Evolutionary conservation across 495 filamentous ascomycete species (phyloP).

Genomic region (Penicillium samsonianum): DNA sequence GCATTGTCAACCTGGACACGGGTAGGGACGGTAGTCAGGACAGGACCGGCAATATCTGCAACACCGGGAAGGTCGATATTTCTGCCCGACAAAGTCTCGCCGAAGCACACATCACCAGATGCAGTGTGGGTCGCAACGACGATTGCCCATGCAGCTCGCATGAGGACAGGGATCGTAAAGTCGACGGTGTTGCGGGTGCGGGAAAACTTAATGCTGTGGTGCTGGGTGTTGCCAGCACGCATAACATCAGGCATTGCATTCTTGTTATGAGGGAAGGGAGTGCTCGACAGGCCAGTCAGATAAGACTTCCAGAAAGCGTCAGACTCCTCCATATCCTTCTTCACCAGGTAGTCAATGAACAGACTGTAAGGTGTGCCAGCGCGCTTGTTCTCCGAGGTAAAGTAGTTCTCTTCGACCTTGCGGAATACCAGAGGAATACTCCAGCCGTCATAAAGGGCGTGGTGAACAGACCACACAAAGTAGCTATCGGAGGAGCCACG

Average conservation of each 20-base stretch:
- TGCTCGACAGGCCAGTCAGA: slow-evolving; percentile 30
- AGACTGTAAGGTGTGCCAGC: slow-evolving; percentile 36
- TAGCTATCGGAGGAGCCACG: slow-evolving; percentile 30
- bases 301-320: slow-evolving; percentile 50
- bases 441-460: slow-evolving; percentile 74
- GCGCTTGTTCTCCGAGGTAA: slow-evolving; percentile 9
- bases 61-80: slow-evolving; percentile 53
- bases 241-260: slow-evolving; percentile 27
- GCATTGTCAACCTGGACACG: slow-evolving; percentile 45
- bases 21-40: slow-evolving; percentile 54
- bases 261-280: slow-evolving; percentile 35
- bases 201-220: slow-evolving; percentile 27
- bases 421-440: slow-evolving; percentile 59
- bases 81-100: slow-evolving; percentile 56
- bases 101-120: slow-evolving; percentile 55
- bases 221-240: slow-evolving; percentile 36
- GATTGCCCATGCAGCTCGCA: slow-evolving; percentile 57
- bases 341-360: slow-evolving; percentile 46
- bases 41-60: slow-evolving; percentile 53
- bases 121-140: slow-evolving; percentile 47
- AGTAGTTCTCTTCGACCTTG: slow-evolving; percentile 53
- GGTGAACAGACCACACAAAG: slow-evolving; percentile 67
- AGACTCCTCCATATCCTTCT: slow-evolving; percentile 34
- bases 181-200: slow-evolving; percentile 24
- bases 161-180: slow-evolving; percentile 50